A percentile compares a stretch with the other conserved stretches of the same genome.
phyloP scores from a whole-genome alignment of 805 yeast genomes.

The Maudiozyma serrabonitensis region DNA sequence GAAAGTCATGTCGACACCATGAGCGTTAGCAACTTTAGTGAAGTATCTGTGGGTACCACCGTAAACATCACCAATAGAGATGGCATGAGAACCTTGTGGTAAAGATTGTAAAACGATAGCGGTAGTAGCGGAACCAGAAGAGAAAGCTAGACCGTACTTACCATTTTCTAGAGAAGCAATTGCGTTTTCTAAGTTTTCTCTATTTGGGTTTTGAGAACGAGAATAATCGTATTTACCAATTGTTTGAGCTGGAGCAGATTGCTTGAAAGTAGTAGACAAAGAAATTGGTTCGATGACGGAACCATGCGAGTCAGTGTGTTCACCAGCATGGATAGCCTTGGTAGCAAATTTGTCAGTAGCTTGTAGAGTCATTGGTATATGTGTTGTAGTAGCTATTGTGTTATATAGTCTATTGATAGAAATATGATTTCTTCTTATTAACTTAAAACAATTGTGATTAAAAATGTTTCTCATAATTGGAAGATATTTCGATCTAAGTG shows the following conservation, averaged over 20 bases:
- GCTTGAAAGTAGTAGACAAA: constrained; percentile 78
- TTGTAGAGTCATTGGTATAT: constrained; percentile 16
- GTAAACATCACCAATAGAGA: constrained; percentile 77
- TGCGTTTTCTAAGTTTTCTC: constrained; percentile 69
- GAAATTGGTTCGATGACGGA: constrained; percentile 83
- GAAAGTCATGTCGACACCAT: constrained; percentile 63
- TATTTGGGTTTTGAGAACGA: constrained; percentile 78
- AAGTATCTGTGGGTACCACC: constrained; percentile 90
- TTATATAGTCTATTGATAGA: too few relatives aligned
- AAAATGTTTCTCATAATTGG: too few relatives aligned
- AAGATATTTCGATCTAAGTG: too few relatives aligned
- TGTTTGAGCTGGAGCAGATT: constrained; percentile 66
- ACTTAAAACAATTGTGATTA: too few relatives aligned
- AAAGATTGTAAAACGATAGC: constrained; percentile 67
- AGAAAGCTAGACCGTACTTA: constrained; percentile 63
- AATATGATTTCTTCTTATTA: too few relatives aligned
- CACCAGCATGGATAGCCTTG: constrained; percentile 76
- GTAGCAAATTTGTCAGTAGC: constrained; percentile 51
- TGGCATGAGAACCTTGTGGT: constrained; percentile 61
- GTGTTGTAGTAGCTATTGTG: neutral
- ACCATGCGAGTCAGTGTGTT: constrained; percentile 66
- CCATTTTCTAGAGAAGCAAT: constrained; percentile 74
- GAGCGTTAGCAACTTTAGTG: constrained; percentile 73
- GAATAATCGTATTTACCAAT: constrained; percentile 76
- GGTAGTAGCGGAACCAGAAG: constrained; percentile 83